A percentile compares a stretch with the other conserved stretches of the same genome.
Conservation (phyloP, 495 filamentous ascomycete species). For the Talaromyces ruber region DNA sequence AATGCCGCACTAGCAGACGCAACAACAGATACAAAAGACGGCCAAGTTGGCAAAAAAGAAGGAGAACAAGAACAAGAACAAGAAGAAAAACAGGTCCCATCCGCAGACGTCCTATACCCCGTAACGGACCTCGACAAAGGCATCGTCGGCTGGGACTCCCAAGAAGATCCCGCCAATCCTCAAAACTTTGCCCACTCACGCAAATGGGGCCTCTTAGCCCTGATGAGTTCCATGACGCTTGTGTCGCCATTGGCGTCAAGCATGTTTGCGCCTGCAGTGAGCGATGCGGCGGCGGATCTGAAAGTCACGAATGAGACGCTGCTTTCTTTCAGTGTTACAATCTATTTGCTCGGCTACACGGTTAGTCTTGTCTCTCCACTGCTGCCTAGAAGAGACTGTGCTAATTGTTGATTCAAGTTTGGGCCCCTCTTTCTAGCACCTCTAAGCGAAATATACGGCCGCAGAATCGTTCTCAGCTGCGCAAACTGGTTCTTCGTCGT, state of each 20-base stretch:
- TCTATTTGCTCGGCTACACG: conserved; percentile 52
- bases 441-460: conserved; percentile 33
- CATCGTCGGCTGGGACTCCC: conserved; percentile 37
- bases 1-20: neutral
- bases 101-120: conserved; percentile 9
- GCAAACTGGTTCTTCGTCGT: conserved; percentile 35
- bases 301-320: conserved; percentile 44
- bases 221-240: conserved; percentile 39
- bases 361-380: conserved; percentile 21
- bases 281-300: conserved; percentile 47
- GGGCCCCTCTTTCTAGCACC: conserved; percentile 38
- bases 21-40: neutral
- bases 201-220: conserved; percentile 28
- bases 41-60: neutral
- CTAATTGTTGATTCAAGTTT: conserved; percentile 9
- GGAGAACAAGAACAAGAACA: too few species aligned
- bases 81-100: too few species aligned
- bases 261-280: conserved; percentile 63
- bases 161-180: conserved; percentile 61
- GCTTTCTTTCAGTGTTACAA: conserved; percentile 43
- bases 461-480: conserved; percentile 24
- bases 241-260: conserved; percentile 47
- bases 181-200: conserved; percentile 48
- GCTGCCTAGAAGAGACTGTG: neutral
- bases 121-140: conserved; percentile 18